A percentile compares a stretch with the other conserved stretches of the same genome.
Evolutionary conservation across 1,284 basidiomycete genomes (phyloP).

Genomic region (Apiotrichum veenhuisii): DNA sequence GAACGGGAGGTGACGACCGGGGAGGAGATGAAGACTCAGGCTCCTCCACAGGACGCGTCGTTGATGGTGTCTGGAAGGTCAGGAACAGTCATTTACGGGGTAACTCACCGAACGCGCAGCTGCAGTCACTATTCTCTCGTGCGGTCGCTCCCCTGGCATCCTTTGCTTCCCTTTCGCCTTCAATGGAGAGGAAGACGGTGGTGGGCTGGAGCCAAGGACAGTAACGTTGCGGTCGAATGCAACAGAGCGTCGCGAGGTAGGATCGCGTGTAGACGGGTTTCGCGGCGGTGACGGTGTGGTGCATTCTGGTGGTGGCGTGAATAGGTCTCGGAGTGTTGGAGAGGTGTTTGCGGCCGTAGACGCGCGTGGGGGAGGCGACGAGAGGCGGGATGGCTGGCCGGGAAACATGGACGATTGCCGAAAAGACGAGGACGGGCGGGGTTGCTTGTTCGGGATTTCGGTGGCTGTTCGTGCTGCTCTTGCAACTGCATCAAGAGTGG

Average conservation of each 20-base stretch:
- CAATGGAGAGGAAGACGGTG: not conserved
- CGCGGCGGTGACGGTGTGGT: too few species aligned
- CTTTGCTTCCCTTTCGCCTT: constrained; percentile 23
- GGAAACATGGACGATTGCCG: too few species aligned
- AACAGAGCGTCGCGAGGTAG: not conserved
- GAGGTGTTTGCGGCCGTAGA: not conserved
- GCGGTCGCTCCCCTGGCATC: constrained; percentile 21
- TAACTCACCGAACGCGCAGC: not conserved
- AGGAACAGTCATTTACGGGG: not conserved
- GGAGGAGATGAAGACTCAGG: too few species aligned
- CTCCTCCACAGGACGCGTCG: too few species aligned
- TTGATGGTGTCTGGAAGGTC: not conserved
- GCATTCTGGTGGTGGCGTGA: not conserved
- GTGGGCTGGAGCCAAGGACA: not conserved
- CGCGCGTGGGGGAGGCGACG: too few species aligned
- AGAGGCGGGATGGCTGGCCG: too few species aligned
- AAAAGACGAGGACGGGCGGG: too few species aligned
- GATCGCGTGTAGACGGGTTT: not conserved
- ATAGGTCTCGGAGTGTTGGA: not conserved
- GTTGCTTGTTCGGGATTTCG: too few species aligned
- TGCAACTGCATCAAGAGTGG: too few species aligned
- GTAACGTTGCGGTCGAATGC: not conserved
- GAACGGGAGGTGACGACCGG: too few species aligned
- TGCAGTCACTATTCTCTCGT: not conserved
- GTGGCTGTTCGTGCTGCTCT: not conserved